Percentiles rank a stretch among this genome's conserved stretches.
These are phyloP conservation scores for Hortiboletus flavorubellus DNA, from an alignment of 768 basidiomycete genomes.

Conservation along the genomic window DNA sequence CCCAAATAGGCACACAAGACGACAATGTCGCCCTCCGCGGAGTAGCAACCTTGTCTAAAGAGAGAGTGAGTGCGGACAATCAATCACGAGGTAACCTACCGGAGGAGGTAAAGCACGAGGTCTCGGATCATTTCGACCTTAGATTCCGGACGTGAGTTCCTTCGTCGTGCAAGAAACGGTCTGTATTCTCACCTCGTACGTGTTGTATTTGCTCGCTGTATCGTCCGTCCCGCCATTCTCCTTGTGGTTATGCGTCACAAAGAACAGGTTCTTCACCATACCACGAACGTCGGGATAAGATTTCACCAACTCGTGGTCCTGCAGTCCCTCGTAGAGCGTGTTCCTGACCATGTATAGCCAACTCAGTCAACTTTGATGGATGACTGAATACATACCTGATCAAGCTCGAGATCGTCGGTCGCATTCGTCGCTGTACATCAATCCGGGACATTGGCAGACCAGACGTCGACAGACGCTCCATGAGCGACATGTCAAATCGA, in stretches of 20 bases:
- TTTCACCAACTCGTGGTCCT: conserved; percentile 53
- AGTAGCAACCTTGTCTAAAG: conserved; percentile 46
- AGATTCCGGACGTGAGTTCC: neutral
- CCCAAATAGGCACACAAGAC: conserved; percentile 55
- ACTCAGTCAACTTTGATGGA: neutral
- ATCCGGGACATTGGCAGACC: conserved; percentile 67
- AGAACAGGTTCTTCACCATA: conserved; percentile 61
- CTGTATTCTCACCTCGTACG: conserved; percentile 62
- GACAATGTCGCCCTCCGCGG: conserved; percentile 47
- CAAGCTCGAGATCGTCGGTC: conserved; percentile 62
- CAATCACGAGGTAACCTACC: conserved; percentile 16
- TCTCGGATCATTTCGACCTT: conserved; percentile 49
- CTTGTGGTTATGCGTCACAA: conserved; percentile 57
- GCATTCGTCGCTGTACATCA: conserved; percentile 73
- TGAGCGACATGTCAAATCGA: conserved; percentile 69
- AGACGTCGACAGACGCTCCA: conserved; percentile 63
- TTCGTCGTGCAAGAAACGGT: neutral
- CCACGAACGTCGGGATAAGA: conserved; percentile 58
- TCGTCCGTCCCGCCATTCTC: conserved; percentile 63
- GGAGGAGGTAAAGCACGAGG: conserved; percentile 50
- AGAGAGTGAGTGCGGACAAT: neutral
- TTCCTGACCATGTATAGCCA: conserved; percentile 31
- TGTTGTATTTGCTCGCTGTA: conserved; percentile 63
- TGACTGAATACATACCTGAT: conserved; percentile 15
- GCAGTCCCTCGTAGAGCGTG: conserved; percentile 58